Base-by-base conservation (phyloP, 164 flowering plant genomes). In the Echeveria elegans region DNA sequence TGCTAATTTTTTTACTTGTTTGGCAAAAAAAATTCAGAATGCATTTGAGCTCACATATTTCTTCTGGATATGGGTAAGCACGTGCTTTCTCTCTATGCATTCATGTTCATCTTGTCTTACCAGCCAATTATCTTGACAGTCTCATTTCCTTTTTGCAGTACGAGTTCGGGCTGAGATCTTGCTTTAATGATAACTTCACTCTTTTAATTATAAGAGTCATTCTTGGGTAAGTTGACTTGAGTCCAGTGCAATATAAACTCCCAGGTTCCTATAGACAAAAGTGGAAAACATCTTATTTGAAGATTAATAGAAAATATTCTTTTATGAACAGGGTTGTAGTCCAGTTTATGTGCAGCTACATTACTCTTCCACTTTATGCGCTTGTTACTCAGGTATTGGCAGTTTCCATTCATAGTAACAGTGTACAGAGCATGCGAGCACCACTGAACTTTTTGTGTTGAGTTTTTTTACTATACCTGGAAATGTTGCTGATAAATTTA, bases 301-400 rank as follows among this genome's bases (percentile, higher is more conserved):
- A 21, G 69, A 32, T 64, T 71, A 53, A 56, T 8, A 26, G 32
- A 56, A 12, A 26, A 23, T 7, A n/a, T n/a, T 53, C 16, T 53
- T 24, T 53, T 5, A n/a, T 11, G 30, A 53, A 28, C 93, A 94
- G 97, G 78, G 66, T 86, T 14, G 80, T 69, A 34, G 88, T 87
- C 52, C 94, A 86, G 66, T 36, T 87, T 71, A 24, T 92, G 70
- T 95, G 99, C 86, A 87, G 97, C 77, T 95, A 95, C 75, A 81
- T 83, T 68, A 92, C 97, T 5, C 97, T 95, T 59, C 99, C 97
- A 2, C 82, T 95, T 6, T 92, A 95, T 64, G 97, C 99, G 21
- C 92, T 95, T 24, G 90, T 95, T 32, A 88, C 99, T 56, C 99
- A 95, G 97, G 98, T 90, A 76, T 26, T 19, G 29, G 59, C 65